Base-by-base conservation (phyloP, 176 grass and related monocot species). In the Chloris gayana region DNA sequence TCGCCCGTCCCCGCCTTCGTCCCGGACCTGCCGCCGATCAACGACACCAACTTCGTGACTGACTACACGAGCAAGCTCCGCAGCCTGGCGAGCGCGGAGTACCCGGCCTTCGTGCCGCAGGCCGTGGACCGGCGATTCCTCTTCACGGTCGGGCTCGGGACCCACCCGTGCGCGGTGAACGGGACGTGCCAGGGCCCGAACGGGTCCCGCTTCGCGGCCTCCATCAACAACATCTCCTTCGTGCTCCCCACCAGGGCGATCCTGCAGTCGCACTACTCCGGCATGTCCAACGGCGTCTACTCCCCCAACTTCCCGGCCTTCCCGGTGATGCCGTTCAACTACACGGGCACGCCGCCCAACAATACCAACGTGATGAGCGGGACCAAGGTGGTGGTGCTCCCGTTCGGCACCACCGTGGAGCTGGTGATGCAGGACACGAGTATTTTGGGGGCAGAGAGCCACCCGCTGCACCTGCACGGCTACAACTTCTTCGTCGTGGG, bases 341-440 rank as follows among this genome's bases (percentile, higher is more conserved):
- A 93, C 85, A 93, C 93, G 0, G 93, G 93, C 24, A 76, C 80
- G 61, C 88, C 90, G 37, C 93, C 93, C 1, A 97, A 89, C 88
- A 89, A 97, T 80, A 97, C 90, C 1, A 84, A 84, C 69, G 93
- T 87, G 62, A 93, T 63, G 49, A 88, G 79, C 81, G 93, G 83
- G 56, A 97, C 90, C 21, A 90, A 73, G 86, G 82, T 82, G 44
- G 68, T 85, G 72, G 85, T 82, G 71, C 76, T 93, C 56, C 72
- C 69, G 24, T 97, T 91, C 81, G 85, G 85, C 45, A 50, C 88
- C 37, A 61, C 0, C 38, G 90, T 97, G 6, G 93, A 97, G 85
- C 59, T 97, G 9, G 93, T 97, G 82, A 39, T 97, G 88, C 93
- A 97, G 86, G 93, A 79, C 82, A 97, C 93, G 12, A 91, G 85